phyloP scores from a whole-genome alignment of 163 green algal species.

The Chlorella variabilis region DNA sequence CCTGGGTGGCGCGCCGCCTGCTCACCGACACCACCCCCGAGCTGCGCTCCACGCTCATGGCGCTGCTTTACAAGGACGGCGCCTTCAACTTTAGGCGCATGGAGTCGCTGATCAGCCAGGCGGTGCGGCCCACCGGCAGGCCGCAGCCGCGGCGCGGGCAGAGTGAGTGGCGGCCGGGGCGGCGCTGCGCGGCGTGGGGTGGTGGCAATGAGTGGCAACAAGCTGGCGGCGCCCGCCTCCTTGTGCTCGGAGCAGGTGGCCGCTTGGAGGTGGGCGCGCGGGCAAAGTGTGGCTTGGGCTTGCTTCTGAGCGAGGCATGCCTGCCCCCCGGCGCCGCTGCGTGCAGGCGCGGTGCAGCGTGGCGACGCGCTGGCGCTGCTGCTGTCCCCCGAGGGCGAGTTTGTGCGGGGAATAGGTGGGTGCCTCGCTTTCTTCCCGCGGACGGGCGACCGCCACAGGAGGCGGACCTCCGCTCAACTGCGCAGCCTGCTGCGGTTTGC shows the following conservation, averaged over 20 bases:
- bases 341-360: conserved; percentile 34
- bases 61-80: conserved; percentile 81
- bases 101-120: conserved; percentile 72
- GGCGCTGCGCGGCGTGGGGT: background rate
- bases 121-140: conserved; percentile 33
- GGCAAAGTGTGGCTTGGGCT: background rate
- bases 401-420: conserved; percentile 73
- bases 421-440: background rate
- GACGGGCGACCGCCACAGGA: no score
- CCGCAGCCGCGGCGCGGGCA: conserved; percentile 10
- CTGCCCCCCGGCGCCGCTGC: no score
- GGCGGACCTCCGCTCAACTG: no score
- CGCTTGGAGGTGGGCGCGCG: no score
- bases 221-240: background rate
- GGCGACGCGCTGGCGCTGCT: conserved; percentile 70
- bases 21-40: conserved; percentile 78
- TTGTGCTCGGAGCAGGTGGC: no score
- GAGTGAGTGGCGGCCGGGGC: conserved; percentile 1
- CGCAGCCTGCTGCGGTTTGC: no score
- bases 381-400: conserved; percentile 70
- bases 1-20: conserved; percentile 87
- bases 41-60: conserved; percentile 74
- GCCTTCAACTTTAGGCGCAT: conserved; percentile 51
- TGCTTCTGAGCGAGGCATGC: no score
- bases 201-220: background rate